Base-by-base conservation (phyloP, 2,329 filamentous ascomycete species). In the Colletotrichum orbiculare region DNA sequence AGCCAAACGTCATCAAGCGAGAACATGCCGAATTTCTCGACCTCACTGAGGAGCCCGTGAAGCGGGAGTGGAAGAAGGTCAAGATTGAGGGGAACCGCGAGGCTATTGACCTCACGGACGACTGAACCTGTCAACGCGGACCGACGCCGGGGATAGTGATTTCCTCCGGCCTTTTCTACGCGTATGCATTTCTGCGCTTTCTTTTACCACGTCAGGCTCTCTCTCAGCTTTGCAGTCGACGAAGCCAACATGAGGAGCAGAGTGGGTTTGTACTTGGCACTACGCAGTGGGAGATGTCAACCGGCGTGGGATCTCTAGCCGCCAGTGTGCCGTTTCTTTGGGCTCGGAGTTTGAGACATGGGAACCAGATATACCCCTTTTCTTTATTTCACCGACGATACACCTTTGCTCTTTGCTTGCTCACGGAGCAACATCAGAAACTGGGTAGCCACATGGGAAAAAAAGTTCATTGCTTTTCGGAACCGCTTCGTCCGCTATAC, bases 31-130 rank as follows among this genome's bases (percentile, higher is more conserved):
- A 68, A n/a, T 50, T 67, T 25, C 46, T 42, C 34, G 67, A 68
- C 49, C 64, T 68, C 2, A 67, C 67, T 3, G 60, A 47, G 34
- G 57, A 63, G 50, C 46, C 53, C 7, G 12, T 42, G 8, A 57
- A 67, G 45, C 59, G 67, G 10, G 52, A 67, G 49, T 68, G 59
- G 64, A 68, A 68, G 37, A 67, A 57, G 33, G 34, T 67, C 47
- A 68, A 60, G 43, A 60, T 64, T 11, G 64, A 64, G 39, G 47
- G 17, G 34, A 55, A 58, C 9, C 53, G 33, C 15, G 48, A 63
- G 60, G 64, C 64, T 34, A 63, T 68, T 35, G 67, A 68, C 49
- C 67, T 68, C 39, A 68, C 67, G 11, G 64, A 67, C n/a, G 67
- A 68, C 43, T 64, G 67, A 46, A 33, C 52, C 33, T 39, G 50